Base-by-base conservation (phyloP, 192 early-diverging fungal species). In the Haplosporangium gracile region DNA sequence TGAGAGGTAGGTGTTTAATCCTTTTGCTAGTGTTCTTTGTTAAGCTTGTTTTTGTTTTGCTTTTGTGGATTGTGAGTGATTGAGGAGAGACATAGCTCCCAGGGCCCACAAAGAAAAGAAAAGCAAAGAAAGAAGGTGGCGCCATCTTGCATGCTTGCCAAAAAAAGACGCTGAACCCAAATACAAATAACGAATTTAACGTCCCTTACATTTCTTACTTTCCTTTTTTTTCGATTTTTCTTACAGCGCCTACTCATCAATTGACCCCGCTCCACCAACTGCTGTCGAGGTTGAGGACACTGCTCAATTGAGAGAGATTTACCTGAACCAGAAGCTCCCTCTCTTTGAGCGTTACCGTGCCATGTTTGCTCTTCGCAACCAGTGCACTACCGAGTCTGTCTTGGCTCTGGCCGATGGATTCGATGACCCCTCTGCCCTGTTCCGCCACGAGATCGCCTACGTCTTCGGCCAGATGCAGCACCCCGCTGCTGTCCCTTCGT, bases 391-490 rank as follows among this genome's bases (percentile, higher is more conserved):
- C 43, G 96, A 97, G 78, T 91, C 97, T 13, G 97, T 98, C 0
- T 80, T 96, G 65, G 95, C 95, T 1, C 88, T 99, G 55, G 95
- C 96, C 0, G 93, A 95, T 74, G 98, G 97, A 29, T 95, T 99
- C 71, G 91, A 94, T 60, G 96, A 94, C 63, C 69, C 89, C 7
- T 92, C 92, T 40, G 92, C 96, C 39, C 81, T 99, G 76, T 99
- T 99, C 90, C 89, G 97, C 74, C 98, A 99, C 77, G 98, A 99
- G 87, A 96, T 95, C 49, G 96, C 97, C 38, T 99, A 96, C 88
- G 95, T 99, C 20, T 99, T 99, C 92, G 98, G 98, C 72, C 97
- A 99, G 88, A 93, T 99, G 93, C 97, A 98, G 91, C 96, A 97
- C 80, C 94, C 95, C 39, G 97, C 95, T 8, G 93, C 93, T 34